phyloP scores from a whole-genome alignment of 106 monocot genomes.

The Cymbidium sinense region DNA sequence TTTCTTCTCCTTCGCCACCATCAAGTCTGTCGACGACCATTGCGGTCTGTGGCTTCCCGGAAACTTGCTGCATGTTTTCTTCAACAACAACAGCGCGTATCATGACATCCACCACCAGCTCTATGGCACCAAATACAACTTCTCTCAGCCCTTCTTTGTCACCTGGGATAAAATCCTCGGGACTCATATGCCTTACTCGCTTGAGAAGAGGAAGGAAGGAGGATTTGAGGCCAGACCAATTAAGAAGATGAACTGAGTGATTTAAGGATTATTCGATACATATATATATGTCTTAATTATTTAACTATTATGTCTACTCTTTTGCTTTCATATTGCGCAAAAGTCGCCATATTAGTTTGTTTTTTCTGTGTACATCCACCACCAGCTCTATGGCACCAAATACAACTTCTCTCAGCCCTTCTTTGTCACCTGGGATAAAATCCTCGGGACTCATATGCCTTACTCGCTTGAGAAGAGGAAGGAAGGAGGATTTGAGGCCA shows the following conservation, averaged over 20 bases:
- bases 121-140: constrained; percentile 35
- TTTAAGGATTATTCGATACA: not conserved
- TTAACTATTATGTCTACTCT: no score
- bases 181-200: constrained; percentile 29
- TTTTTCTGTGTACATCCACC: no score
- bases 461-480: constrained; percentile 29
- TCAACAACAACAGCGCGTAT: constrained; percentile 26
- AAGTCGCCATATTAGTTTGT: no score
- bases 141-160: constrained; percentile 34
- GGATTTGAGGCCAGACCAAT: constrained; percentile 26
- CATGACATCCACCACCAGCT: constrained; percentile 39
- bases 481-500: constrained; percentile 29
- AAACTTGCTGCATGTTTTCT: constrained; percentile 12
- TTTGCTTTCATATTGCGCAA: no score
- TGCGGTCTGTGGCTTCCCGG: constrained; percentile 21
- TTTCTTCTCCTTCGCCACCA: constrained; percentile 18
- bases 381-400: constrained; percentile 33
- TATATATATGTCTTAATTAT: no score
- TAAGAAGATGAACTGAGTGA: constrained; percentile 2
- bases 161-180: constrained; percentile 43
- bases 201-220: constrained; percentile 30
- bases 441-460: constrained; percentile 35
- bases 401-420: constrained; percentile 39
- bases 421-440: constrained; percentile 36
- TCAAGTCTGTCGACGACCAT: constrained; percentile 18